A percentile compares a stretch with the other conserved stretches of the same genome.
phyloP scores from a whole-genome alignment of 176 grass and related monocot genomes.

The Hsuehochloa calcarea region DNA sequence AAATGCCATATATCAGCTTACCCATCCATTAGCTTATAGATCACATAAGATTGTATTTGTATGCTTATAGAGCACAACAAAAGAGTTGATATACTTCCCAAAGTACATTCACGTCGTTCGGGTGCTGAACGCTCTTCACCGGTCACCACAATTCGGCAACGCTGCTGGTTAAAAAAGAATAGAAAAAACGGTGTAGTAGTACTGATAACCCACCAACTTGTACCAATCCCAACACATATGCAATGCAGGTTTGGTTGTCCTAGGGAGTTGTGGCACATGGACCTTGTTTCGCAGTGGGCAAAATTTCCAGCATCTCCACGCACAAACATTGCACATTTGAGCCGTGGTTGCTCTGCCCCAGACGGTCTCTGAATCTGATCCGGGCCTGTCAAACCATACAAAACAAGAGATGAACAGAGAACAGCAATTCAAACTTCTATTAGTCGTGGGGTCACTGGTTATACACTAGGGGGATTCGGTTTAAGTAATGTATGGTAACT shows the following conservation, averaged over 20 bases:
- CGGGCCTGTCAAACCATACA: background rate
- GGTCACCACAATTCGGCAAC: no score
- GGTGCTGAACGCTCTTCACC: no score
- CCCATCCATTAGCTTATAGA: no score
- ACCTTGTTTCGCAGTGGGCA: background rate
- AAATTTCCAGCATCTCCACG: background rate
- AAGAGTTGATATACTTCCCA: no score
- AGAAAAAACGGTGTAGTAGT: no score
- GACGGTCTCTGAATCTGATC: background rate
- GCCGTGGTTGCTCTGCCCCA: background rate
- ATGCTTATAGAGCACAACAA: no score
- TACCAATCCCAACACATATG: background rate
- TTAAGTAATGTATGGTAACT: background rate
- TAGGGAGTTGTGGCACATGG: conserved; percentile 11
- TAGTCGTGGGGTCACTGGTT: background rate
- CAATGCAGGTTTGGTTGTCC: background rate
- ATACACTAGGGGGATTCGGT: background rate
- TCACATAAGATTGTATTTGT: no score
- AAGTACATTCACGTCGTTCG: no score
- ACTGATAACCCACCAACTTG: no score
- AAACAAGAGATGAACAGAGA: background rate
- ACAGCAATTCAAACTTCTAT: background rate
- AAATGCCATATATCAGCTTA: no score
- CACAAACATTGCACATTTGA: conserved; percentile 9
- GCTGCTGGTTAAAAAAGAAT: no score